Conservation (phyloP, 495 filamentous ascomycete genomes). For the Durotheca rogersii region DNA sequence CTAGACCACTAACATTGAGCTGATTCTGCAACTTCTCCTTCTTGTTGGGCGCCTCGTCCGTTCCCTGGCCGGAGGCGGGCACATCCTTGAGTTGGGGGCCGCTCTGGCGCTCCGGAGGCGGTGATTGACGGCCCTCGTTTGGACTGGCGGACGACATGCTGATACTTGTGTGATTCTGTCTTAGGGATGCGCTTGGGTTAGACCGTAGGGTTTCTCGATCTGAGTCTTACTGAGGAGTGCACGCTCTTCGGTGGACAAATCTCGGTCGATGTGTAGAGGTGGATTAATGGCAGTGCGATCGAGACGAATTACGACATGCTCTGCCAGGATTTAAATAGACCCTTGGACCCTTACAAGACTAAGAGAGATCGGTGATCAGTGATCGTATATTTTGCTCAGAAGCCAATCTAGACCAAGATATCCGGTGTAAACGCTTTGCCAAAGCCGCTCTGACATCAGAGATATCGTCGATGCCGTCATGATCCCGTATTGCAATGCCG, state of each 20-base stretch:
- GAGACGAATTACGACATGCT: too few relatives aligned
- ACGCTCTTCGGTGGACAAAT: too few relatives aligned
- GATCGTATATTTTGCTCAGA: neutral
- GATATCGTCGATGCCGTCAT: slow-evolving; percentile 32
- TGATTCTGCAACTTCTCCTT: slow-evolving; percentile 49
- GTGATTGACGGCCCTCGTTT: slow-evolving; percentile 73
- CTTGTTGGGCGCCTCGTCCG: slow-evolving; percentile 48
- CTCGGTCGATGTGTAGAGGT: too few relatives aligned
- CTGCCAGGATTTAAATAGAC: too few relatives aligned
- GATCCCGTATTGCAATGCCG: slow-evolving; percentile 14
- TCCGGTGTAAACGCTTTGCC: neutral
- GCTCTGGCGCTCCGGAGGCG: slow-evolving; percentile 68
- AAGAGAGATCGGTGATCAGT: slow-evolving; percentile 9
- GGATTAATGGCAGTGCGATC: too few relatives aligned
- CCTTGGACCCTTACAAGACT: too few relatives aligned
- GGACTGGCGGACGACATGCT: slow-evolving; percentile 56
- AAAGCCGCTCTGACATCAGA: slow-evolving; percentile 29
- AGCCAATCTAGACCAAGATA: neutral
- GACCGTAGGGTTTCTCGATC: too few relatives aligned
- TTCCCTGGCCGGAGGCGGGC: slow-evolving; percentile 58
- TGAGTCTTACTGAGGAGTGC: too few relatives aligned
- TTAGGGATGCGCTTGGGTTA: too few relatives aligned
- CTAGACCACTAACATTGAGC: slow-evolving; percentile 49
- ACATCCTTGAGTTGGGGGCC: slow-evolving; percentile 61
- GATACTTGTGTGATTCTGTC: slow-evolving; percentile 14